A percentile compares a stretch with the other conserved stretches of the same genome.
phyloP scores from a whole-genome alignment of 768 basidiomycete species.

The Phlebiopsis flavidoalba region DNA sequence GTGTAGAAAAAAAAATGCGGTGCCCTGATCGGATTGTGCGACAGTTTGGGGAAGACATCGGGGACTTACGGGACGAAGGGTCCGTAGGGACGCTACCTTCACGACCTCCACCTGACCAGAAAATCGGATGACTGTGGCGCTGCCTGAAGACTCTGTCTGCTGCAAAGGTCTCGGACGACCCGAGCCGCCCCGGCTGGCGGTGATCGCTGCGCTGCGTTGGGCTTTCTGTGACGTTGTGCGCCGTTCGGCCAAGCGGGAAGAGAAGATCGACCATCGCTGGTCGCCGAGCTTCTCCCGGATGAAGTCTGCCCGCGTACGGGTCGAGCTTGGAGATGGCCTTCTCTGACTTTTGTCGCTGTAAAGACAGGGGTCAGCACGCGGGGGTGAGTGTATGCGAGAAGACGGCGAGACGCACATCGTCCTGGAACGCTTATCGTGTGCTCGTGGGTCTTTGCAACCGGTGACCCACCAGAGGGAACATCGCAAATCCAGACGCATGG shows the following conservation, averaged over 20 bases:
- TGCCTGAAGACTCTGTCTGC: conserved; percentile 14
- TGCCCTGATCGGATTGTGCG: not conserved
- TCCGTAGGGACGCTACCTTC: conserved; percentile 42
- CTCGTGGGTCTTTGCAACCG: conserved; percentile 10
- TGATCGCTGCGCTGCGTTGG: conserved; percentile 29
- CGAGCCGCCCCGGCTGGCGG: not conserved
- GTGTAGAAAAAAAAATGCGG: not conserved
- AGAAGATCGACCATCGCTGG: conserved; percentile 40
- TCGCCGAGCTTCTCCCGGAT: conserved; percentile 39
- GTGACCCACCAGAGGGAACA: conserved; percentile 11
- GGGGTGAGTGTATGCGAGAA: not conserved
- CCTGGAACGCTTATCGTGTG: conserved; percentile 14
- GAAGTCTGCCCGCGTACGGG: conserved; percentile 40
- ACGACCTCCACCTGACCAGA: conserved; percentile 48
- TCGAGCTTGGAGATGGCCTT: conserved; percentile 22
- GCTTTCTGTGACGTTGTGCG: conserved; percentile 34
- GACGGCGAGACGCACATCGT: conserved; percentile 4
- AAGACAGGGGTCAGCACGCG: not conserved
- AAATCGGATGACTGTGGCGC: conserved; percentile 45
- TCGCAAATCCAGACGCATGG: conserved; percentile 6
- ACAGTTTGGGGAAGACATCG: not conserved
- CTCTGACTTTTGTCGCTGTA: conserved; percentile 11
- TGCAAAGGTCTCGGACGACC: conserved; percentile 3
- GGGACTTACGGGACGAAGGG: conserved; percentile 43
- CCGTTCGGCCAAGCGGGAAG: conserved; percentile 41